Conservation (phyloP, 257 asterid species). For the Anisodus tanguticus region DNA sequence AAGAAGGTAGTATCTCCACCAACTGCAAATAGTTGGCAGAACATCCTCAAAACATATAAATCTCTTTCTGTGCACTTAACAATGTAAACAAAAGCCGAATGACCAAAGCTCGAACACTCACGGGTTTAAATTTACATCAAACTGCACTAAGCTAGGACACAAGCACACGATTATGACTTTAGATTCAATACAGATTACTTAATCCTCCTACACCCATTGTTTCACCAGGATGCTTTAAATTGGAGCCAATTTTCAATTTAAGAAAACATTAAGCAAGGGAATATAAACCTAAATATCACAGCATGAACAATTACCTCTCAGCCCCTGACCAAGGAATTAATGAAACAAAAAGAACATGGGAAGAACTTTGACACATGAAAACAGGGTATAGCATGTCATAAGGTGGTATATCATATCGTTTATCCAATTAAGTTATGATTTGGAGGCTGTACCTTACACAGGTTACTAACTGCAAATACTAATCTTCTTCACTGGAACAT, state of each 20-base stretch:
- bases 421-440: conserved; percentile 14
- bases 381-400: neutral
- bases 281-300: neutral
- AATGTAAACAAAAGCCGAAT: neutral
- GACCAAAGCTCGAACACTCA: neutral
- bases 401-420: neutral
- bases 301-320: neutral
- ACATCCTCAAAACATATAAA: conserved; percentile 20
- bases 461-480: neutral
- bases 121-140: neutral
- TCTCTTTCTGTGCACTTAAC: neutral
- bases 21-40: conserved; percentile 49
- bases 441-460: neutral
- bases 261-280: neutral
- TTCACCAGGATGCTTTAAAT: neutral
- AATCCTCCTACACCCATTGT: neutral
- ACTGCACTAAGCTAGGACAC: neutral
- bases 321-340: neutral
- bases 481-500: neutral
- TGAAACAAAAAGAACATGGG: neutral
- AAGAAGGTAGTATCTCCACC: conserved; percentile 87
- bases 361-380: neutral
- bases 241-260: neutral
- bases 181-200: neutral
- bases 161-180: neutral